These are phyloP conservation scores for Phytophthora citricola DNA, from an alignment of 352 stramenopile genomes.

Conservation along the genomic window DNA sequence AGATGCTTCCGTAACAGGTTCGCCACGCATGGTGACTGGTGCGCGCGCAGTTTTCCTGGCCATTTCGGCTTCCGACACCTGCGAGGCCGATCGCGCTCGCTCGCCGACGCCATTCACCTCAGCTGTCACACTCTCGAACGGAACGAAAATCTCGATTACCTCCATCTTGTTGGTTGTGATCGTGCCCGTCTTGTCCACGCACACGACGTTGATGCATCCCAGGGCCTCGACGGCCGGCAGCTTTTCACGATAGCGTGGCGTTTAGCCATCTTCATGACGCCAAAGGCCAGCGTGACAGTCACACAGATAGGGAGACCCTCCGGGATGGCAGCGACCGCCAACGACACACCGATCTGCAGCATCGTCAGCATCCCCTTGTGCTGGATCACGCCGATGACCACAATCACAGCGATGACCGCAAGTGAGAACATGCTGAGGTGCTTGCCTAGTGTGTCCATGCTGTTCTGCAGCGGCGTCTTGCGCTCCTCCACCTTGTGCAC, in stretches of 20 bases:
- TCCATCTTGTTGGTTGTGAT: constrained; percentile 93
- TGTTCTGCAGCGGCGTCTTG: constrained; percentile 94
- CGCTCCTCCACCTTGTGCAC: constrained; percentile 93
- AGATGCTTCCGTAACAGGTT: constrained; percentile 62
- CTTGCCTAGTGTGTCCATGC: constrained; percentile 97
- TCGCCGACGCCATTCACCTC: constrained; percentile 69
- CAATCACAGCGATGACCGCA: constrained; percentile 94
- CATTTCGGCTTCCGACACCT: constrained; percentile 10
- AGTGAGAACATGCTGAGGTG: constrained; percentile 95
- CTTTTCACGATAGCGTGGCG: constrained; percentile 91
- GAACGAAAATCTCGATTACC: constrained; percentile 84
- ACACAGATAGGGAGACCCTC: constrained; percentile 85
- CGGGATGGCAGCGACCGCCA: constrained; percentile 78
- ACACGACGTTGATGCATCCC: constrained; percentile 94
- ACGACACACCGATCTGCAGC: constrained; percentile 96
- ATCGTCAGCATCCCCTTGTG: constrained; percentile 95
- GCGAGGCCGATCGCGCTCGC: constrained; percentile 24
- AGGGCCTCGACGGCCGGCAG: constrained; percentile 85
- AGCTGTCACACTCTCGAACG: constrained; percentile 76
- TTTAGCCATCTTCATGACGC: constrained; percentile 90
- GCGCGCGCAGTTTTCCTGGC: constrained; percentile 17
- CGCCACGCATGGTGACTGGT: constrained; percentile 66
- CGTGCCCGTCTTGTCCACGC: constrained; percentile 95
- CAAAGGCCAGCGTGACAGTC: constrained; percentile 80
- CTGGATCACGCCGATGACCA: constrained; percentile 91